These are phyloP conservation scores for Starmerella ratchasimensis DNA, from an alignment of 805 yeast genomes.

Conservation along the genomic window DNA sequence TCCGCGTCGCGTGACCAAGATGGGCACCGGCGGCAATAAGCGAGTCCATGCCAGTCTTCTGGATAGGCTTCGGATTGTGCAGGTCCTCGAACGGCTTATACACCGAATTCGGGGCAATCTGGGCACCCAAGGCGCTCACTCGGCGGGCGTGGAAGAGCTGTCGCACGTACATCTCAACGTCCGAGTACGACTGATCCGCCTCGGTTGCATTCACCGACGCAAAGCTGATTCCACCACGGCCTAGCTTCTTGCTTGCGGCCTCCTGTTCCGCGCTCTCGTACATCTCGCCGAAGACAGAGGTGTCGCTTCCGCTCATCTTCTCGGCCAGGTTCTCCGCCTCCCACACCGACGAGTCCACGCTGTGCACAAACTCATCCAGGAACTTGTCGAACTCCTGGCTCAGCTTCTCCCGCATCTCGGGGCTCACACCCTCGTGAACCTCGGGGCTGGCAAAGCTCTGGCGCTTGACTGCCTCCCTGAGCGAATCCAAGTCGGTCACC, in stretches of 20 bases:
- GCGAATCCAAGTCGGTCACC: conserved; percentile 4
- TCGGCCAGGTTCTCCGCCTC: conserved; percentile 14
- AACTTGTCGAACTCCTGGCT: conserved; percentile 22
- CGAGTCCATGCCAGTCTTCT: conserved; percentile 50
- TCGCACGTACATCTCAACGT: conserved; percentile 65
- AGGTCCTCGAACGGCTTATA: conserved; percentile 60
- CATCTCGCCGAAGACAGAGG: conserved; percentile 4
- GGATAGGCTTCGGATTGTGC: conserved; percentile 38
- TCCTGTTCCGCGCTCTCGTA: neutral
- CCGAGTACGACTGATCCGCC: conserved; percentile 51
- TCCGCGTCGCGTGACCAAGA: conserved; percentile 74
- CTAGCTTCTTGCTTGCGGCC: neutral
- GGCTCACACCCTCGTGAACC: conserved; percentile 19
- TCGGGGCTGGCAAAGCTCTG: conserved; percentile 16
- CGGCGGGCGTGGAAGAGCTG: conserved; percentile 46
- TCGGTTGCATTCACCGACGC: conserved; percentile 55
- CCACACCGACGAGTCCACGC: conserved; percentile 21
- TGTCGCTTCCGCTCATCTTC: conserved; percentile 8
- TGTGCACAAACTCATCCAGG: conserved; percentile 22
- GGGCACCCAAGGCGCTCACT: conserved; percentile 51
- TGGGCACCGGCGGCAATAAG: conserved; percentile 89
- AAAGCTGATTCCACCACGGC: conserved; percentile 27
- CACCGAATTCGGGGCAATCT: conserved; percentile 35
- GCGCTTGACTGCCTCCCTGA: conserved; percentile 15
- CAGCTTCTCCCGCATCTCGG: conserved; percentile 23